Percentiles rank a stretch among this genome's conserved stretches.
Evolutionary conservation across 2,329 filamentous ascomycete genomes (phyloP).

Genomic region (Neonectria hederae): DNA sequence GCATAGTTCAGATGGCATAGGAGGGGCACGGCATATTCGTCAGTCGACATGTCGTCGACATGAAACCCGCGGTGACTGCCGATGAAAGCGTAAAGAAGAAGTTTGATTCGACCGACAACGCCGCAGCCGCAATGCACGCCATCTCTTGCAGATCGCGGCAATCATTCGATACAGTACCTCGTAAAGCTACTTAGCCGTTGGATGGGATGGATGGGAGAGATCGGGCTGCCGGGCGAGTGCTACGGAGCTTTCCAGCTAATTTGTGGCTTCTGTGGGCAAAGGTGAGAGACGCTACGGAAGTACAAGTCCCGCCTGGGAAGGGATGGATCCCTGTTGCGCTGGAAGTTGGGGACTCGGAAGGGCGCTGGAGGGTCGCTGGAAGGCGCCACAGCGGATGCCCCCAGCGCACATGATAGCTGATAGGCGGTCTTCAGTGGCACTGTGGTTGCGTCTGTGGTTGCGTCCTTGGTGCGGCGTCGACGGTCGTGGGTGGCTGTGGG

Average conservation of each 20-base stretch:
- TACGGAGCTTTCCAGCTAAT: neutral
- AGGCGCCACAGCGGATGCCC: constrained; percentile 29
- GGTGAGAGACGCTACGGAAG: neutral
- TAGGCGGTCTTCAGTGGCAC: constrained; percentile 6
- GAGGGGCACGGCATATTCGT: constrained; percentile 11
- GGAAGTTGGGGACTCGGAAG: constrained; percentile 6
- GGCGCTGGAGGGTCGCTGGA: neutral
- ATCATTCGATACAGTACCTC: too few relatives aligned
- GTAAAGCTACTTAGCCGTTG: too few relatives aligned
- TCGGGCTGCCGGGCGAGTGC: constrained; percentile 11
- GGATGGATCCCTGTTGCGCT: constrained; percentile 13
- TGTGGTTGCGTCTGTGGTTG: neutral
- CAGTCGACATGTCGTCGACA: neutral
- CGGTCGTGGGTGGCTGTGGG: constrained; percentile 8
- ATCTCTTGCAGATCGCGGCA: constrained; percentile 22
- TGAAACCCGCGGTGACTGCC: constrained; percentile 6
- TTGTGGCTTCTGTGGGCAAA: neutral
- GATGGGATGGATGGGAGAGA: neutral
- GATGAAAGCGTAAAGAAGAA: neutral
- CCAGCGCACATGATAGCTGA: constrained; percentile 35
- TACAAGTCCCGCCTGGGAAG: neutral
- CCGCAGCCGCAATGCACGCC: constrained; percentile 21
- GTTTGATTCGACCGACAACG: constrained; percentile 15
- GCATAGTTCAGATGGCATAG: too few relatives aligned
- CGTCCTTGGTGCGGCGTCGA: constrained; percentile 8